Evolutionary conservation across 805 yeast species (phyloP), one percentile per base, ranked within the genome.

Genomic region (Jamesozyma piceae): DNA sequence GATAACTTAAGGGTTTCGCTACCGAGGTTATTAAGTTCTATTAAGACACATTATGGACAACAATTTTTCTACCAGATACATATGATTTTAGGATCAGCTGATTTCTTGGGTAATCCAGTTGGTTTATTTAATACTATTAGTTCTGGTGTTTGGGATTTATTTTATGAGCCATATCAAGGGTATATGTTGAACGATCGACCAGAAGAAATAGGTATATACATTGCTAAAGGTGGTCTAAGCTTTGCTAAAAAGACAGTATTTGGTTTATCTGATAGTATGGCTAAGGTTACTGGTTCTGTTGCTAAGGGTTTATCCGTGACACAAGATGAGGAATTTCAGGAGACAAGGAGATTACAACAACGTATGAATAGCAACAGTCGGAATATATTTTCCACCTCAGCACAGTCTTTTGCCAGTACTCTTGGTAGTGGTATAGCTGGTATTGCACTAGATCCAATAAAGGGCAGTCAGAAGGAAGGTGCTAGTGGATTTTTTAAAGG

Each of bases 101-200:
- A 94, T 63, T 77, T 92, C 51, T 66, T 92, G 39, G 99, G 98
- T 19, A 92, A 94, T 51, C 99, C 99, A 0, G 97, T 94, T 24
- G 98, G 98, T 1, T 67, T 92, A 47, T 92, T 92, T 68, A 92
- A 86, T 60, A 89, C 88, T 51, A 69, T 92, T 44, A 80, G 95
- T 44, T 87, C 97, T 0, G 99, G 99, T 41, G 92, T 92, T 10
- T 75, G 88, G 76, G 99, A 92, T 62, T 82, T 92, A 17, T 92
- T 92, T 61, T 92, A 92, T 58, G 97, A 90, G 58, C 99, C 99
- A 3, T 92, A 90, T 55, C 92, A 88, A 58, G 99, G 99, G 0
- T 85, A 86, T 52, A 77, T 90, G 38, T 77, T 92, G 75, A 90
- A 83, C 48, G 98, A 92, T 61, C 69, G 97, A 31, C 98, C 98